These are phyloP conservation scores for Brachypodium distachyon DNA, from an alignment of 202 grass and related monocot species.

Conservation along the genomic window DNA sequence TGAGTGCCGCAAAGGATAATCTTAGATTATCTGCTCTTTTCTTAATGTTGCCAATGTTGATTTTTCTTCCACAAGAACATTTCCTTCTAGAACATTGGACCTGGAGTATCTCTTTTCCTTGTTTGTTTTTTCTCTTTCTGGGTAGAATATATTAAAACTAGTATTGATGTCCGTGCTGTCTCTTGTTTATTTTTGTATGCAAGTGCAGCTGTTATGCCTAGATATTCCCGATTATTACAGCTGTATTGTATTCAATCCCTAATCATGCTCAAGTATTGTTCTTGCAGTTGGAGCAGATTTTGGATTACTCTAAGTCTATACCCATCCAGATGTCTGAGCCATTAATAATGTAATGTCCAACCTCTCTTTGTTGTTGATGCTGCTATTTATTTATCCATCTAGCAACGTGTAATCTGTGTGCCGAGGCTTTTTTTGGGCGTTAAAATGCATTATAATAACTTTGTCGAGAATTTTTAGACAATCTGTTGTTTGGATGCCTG, in stretches of 20 bases:
- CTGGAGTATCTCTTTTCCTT: not conserved
- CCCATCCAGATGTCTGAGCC: slow-evolving; percentile 16
- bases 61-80: slow-evolving; percentile 13
- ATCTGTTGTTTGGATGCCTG: not conserved
- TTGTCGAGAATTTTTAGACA: not conserved
- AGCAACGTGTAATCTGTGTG: not conserved
- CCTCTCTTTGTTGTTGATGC: not conserved
- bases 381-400: slow-evolving; percentile 2
- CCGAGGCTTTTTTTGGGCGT: not conserved
- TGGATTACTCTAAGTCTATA: not conserved
- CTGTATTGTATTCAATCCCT: slow-evolving; percentile 15
- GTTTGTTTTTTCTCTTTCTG: not conserved
- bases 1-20: not conserved
- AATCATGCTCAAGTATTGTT: slow-evolving; percentile 9
- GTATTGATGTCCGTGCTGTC: slow-evolving; percentile 16
- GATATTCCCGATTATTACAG: slow-evolving; percentile 19
- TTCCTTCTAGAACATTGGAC: slow-evolving; percentile 32
- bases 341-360: slow-evolving; percentile 10
- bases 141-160: slow-evolving; percentile 2
- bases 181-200: slow-evolving; percentile 10
- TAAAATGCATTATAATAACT: not conserved
- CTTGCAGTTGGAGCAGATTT: slow-evolving; percentile 28
- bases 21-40: not conserved
- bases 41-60: slow-evolving; percentile 18
- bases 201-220: slow-evolving; percentile 16